A percentile compares a stretch with the other conserved stretches of the same genome.
These are phyloP conservation scores for Potentilla sterilis DNA, from an alignment of 306 rosid genomes.

Conservation along the genomic window DNA sequence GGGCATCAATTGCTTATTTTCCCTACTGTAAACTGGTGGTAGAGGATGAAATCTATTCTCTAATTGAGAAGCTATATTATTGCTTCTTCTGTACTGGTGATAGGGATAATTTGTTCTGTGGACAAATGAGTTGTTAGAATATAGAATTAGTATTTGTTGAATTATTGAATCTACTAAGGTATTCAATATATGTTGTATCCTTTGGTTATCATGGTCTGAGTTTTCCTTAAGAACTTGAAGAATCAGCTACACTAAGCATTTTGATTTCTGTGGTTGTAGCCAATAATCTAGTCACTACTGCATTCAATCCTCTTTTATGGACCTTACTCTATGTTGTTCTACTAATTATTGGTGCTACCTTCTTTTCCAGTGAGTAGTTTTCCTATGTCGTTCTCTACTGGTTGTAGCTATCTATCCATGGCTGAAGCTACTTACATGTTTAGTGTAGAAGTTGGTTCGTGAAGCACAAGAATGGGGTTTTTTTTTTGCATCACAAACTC, in stretches of 20 bases:
- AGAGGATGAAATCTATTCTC: slow-evolving; percentile 25
- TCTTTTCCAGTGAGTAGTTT: background rate
- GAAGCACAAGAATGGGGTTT: background rate
- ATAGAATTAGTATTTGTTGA: slow-evolving; percentile 16
- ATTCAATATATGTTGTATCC: slow-evolving; percentile 9
- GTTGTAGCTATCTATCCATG: background rate
- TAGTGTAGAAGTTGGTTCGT: background rate
- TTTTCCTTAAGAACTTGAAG: background rate
- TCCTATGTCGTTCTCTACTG: background rate
- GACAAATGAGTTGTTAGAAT: slow-evolving; percentile 21
- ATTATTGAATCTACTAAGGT: slow-evolving; percentile 16
- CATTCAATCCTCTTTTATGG: background rate
- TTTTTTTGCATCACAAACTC: background rate
- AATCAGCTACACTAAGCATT: background rate
- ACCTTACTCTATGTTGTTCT: background rate
- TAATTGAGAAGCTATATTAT: slow-evolving; percentile 25
- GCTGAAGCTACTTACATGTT: background rate
- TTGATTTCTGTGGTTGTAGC: background rate
- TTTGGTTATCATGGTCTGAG: background rate
- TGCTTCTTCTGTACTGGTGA: slow-evolving; percentile 28
- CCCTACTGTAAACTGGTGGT: slow-evolving; percentile 39
- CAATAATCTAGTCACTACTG: background rate
- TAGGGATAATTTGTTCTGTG: slow-evolving; percentile 10
- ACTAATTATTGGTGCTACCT: background rate
- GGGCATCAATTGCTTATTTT: slow-evolving; percentile 37